These are phyloP conservation scores for Shiraia sp. DNA, from an alignment of 2,329 filamentous ascomycete genomes.

Conservation along the genomic window DNA sequence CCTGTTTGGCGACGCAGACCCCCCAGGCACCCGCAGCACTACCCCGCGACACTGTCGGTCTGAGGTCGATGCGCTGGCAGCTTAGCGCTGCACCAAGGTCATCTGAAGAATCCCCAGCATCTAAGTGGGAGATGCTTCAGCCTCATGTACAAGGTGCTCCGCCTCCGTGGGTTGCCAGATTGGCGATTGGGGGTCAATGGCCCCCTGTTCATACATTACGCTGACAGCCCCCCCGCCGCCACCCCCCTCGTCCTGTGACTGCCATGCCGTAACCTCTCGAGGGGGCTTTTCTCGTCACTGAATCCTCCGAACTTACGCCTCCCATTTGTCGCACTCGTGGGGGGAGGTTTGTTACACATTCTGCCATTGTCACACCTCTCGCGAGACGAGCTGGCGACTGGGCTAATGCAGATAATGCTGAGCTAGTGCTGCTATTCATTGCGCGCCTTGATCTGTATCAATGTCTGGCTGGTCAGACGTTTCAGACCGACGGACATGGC, in stretches of 20 bases:
- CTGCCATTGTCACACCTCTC: slow-evolving; percentile 13
- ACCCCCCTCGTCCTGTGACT: neutral
- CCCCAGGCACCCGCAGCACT: slow-evolving; percentile 42
- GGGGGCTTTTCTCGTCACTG: neutral
- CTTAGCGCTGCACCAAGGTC: slow-evolving; percentile 42
- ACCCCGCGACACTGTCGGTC: slow-evolving; percentile 38
- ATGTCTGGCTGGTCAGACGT: slow-evolving; percentile 3
- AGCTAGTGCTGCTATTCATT: slow-evolving; percentile 12
- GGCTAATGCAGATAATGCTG: slow-evolving; percentile 19
- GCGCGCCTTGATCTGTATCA: slow-evolving; percentile 18
- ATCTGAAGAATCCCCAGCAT: slow-evolving; percentile 36
- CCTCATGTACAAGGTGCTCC: slow-evolving; percentile 39
- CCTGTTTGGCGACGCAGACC: slow-evolving; percentile 16
- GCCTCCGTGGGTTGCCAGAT: slow-evolving; percentile 41
- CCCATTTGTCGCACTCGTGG: slow-evolving; percentile 3
- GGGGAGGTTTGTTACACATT: slow-evolving; percentile 8
- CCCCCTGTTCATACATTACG: slow-evolving; percentile 10
- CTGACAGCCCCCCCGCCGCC: no score
- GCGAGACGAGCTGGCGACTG: slow-evolving; percentile 13
- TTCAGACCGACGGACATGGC: slow-evolving; percentile 5
- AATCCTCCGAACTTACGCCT: neutral
- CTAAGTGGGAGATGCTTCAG: slow-evolving; percentile 39
- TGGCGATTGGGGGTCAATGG: slow-evolving; percentile 45
- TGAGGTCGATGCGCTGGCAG: slow-evolving; percentile 45
- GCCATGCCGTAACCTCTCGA: neutral